These are phyloP conservation scores for Aphanomyces invadans DNA, from an alignment of 352 stramenopile genomes.

Conservation along the genomic window DNA sequence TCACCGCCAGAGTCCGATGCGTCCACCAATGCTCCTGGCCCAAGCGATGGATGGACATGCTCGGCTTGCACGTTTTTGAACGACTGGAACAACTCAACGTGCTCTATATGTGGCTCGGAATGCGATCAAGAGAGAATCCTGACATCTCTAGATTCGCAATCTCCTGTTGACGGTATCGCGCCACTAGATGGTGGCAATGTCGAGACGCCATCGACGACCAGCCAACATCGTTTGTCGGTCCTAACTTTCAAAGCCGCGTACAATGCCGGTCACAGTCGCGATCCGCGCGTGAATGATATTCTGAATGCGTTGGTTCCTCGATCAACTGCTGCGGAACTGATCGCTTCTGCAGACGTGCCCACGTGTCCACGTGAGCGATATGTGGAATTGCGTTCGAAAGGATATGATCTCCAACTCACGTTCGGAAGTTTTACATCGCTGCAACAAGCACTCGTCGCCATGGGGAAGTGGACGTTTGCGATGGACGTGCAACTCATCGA, in stretches of 20 bases:
- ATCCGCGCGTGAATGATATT: conserved; percentile 16
- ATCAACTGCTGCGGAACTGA: neutral
- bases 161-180: too few species aligned
- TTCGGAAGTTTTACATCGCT: conserved; percentile 39
- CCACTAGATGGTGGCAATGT: conserved; percentile 23
- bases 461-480: conserved; percentile 56
- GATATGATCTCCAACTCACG: conserved; percentile 54
- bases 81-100: conserved; percentile 40
- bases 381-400: conserved; percentile 37
- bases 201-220: conserved; percentile 26
- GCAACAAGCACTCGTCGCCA: conserved; percentile 37
- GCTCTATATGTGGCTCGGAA: conserved; percentile 39
- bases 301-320: conserved; percentile 1
- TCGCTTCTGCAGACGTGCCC: neutral
- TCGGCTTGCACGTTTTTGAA: conserved; percentile 63
- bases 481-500: conserved; percentile 70
- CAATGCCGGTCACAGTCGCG: conserved; percentile 3
- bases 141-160: neutral
- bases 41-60: conserved; percentile 50
- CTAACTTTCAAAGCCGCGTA: conserved; percentile 13
- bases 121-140: conserved; percentile 13
- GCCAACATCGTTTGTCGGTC: conserved; percentile 1
- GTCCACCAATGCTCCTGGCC: neutral
- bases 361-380: conserved; percentile 33
- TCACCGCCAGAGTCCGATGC: neutral